Base-by-base conservation (phyloP, 768 basidiomycete species). In the Exsudoporus frostii region DNA sequence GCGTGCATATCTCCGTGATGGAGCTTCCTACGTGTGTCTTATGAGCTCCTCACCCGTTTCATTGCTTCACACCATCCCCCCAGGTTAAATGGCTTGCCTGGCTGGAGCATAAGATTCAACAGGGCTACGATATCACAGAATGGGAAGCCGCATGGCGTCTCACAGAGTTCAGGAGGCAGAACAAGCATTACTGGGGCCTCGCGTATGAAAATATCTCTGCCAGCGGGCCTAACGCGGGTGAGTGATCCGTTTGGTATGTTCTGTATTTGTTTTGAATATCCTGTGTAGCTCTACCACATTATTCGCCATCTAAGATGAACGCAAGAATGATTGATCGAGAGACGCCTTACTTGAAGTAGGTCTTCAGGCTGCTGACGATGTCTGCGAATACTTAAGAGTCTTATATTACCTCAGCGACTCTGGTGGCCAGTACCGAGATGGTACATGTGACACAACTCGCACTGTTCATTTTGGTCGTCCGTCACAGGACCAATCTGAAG, bases 121-220 rank as follows among this genome's bases (percentile, higher is more conserved):
- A 86, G 53, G 88, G 88, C 45, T 89, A 88, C 64, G 81, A 86
- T 54, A 86, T 98, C 59, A 89, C 88, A 7, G 96, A 98, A 71
- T 97, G 88, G 75, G 91, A 95, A 65, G 94, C 95, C 13, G 90
- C 84, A 1, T 90, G 86, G 68, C 82, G 90, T 48, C 73, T 97
- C 51, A 88, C 85, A 0, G 85, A 89, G 70, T 90, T 82, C 67
- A 78, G 92, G 55, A 75, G 81, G 62, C 78, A 83, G 63, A 77
- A 81, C 59, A 85, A 85, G 71, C 73, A 87, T 58, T 92, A 86
- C 65, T 84, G 84, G 82, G 90, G 91, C 6, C 82, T 90, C 17
- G 92, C 92, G 7, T 94, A 94, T 59, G 88, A 90, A 70, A 90
- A 85, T 50, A 96, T 98, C 55, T 90, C 88, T 22, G 96, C 90